Conservation (phyloP, 192 early-diverging fungal species). For the Funneliformis mosseae region DNA sequence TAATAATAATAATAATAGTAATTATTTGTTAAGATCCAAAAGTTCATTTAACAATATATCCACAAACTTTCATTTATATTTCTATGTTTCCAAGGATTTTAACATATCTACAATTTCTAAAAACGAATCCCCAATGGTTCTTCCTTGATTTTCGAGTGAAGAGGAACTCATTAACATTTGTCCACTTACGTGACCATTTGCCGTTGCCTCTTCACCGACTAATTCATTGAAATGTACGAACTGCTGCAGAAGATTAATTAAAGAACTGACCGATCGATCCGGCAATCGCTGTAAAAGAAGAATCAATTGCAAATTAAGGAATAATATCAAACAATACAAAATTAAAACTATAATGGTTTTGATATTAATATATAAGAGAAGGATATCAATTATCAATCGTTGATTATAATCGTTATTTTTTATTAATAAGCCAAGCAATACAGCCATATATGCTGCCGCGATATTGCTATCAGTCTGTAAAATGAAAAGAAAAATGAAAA, state of each 20-base stretch:
- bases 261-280: constrained; percentile 12
- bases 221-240: constrained; percentile 32
- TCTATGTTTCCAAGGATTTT: constrained; percentile 11
- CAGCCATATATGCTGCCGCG: constrained; percentile 21
- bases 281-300: constrained; percentile 21
- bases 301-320: neutral
- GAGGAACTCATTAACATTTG: constrained; percentile 23
- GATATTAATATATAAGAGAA: neutral
- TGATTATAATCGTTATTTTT: constrained; percentile 22
- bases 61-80: neutral
- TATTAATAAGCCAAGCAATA: constrained; percentile 28
- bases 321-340: neutral
- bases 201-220: constrained; percentile 16
- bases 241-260: constrained; percentile 21
- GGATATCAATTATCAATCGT: constrained; percentile 28
- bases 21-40: no score
- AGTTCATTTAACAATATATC: no score
- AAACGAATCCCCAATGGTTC: constrained; percentile 19
- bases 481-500: neutral
- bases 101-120: constrained; percentile 24
- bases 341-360: neutral
- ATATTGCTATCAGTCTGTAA: constrained; percentile 25
- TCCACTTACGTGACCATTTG: neutral
- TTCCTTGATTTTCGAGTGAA: neutral
- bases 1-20: no score